Base-by-base conservation (phyloP, 179 eudicot species). In the Kewa caespitosa region DNA sequence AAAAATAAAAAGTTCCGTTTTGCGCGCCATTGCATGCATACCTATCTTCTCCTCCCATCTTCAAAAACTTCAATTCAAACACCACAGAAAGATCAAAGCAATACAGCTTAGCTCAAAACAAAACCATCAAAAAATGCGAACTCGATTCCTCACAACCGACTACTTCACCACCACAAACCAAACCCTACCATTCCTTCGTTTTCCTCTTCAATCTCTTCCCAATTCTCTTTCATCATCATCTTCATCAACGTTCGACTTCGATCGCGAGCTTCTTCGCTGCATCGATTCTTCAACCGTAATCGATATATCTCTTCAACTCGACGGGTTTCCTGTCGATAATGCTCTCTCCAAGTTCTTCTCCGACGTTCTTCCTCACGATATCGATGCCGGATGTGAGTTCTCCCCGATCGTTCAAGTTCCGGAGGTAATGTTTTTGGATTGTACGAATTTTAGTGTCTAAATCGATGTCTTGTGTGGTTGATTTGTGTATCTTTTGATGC, bases 101-200 rank as follows among this genome's bases (percentile, higher is more conserved):
- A n/a, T n/a, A n/a, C n/a, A n/a, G n/a, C n/a, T n/a, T n/a, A n/a
- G n/a, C n/a, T n/a, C n/a, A n/a, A n/a, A n/a, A n/a, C n/a, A n/a
- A n/a, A n/a, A n/a, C n/a, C n/a, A n/a, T n/a, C n/a, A n/a, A n/a
- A 23, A 74, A 68, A 91, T 93, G 98, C 90, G 92, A 81, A 90
- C 91, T 70, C 87, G 85, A 72, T 92, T 92, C 38, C 90, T 88
- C 68, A 80, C 83, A 37, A 34, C 82, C 36, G 86, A 84, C 52
- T 79, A 68, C 87, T 85, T 86, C 86, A 73, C 67, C 80, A 14
- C 70, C 64, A n/a, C n/a, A n/a, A 20, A 77, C 37, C 79, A 85
- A 83, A 72, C 87, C 85, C 83, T 86, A 84, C 78, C 76, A 4
- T 90, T 92, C 84, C 87, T 88, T 76, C 90, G 83, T 52, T 78